phyloP scores from a whole-genome alignment of 352 stramenopile species.

The Phytophthora ramorum region DNA sequence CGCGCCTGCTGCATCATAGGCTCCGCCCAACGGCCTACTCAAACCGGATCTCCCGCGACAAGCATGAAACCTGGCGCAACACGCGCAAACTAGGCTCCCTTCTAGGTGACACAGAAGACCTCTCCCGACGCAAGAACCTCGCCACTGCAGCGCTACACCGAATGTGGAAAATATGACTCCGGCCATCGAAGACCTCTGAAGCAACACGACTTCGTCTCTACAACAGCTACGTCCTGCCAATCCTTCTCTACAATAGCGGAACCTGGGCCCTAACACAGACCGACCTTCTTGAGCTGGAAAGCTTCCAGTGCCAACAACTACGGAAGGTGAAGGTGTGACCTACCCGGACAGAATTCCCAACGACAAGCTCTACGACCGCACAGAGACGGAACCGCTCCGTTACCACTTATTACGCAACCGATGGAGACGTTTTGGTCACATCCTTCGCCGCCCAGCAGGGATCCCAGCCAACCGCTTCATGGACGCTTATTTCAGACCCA shows the following conservation, averaged over 20 bases:
- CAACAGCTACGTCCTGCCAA: constrained; percentile 21
- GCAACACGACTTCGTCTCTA: constrained; percentile 13
- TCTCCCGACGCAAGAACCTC: constrained; percentile 15
- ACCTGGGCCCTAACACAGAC: background rate
- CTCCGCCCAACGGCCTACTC: background rate
- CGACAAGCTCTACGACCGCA: constrained; percentile 18
- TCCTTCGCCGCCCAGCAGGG: constrained; percentile 5
- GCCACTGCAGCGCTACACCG: constrained; percentile 12
- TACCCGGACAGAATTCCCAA: background rate
- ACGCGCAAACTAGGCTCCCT: constrained; percentile 17
- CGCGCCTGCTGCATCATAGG: too few relatives aligned
- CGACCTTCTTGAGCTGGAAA: background rate
- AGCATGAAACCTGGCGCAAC: constrained; percentile 8
- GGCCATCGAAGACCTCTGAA: constrained; percentile 1
- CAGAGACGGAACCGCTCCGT: constrained; percentile 1
- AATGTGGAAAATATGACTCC: constrained; percentile 2
- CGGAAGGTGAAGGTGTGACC: background rate
- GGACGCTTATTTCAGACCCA: constrained; percentile 8
- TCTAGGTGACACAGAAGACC: constrained; percentile 8
- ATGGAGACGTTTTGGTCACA: constrained; percentile 8
- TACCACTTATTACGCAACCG: constrained; percentile 4
- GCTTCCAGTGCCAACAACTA: constrained; percentile 8
- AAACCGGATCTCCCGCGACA: background rate
- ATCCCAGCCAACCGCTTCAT: constrained; percentile 14
- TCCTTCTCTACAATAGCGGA: constrained; percentile 18